These are phyloP conservation scores for Myxozyma neotropica DNA, from an alignment of 805 yeast species.

Conservation along the genomic window DNA sequence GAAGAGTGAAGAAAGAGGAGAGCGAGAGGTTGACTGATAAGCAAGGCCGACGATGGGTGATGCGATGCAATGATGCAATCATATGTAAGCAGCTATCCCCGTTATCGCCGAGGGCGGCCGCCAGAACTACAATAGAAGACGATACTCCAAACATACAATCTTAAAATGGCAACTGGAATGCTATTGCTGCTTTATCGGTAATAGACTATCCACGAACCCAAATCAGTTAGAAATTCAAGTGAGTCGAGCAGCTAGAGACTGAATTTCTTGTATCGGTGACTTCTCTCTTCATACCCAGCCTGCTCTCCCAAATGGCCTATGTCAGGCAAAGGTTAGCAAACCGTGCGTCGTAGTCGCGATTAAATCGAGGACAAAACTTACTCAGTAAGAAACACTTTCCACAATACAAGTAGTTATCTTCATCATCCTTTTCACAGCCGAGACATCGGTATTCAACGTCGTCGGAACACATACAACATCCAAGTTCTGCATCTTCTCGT, in stretches of 20 bases:
- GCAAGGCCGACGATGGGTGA: too few relatives aligned
- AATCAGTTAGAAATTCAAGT: too few relatives aligned
- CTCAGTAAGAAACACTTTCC: constrained; percentile 29
- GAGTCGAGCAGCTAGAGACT: too few relatives aligned
- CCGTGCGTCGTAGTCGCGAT: too few relatives aligned
- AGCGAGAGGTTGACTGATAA: background rate
- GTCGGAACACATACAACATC: constrained; percentile 33
- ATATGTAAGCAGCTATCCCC: background rate
- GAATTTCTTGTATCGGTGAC: constrained; percentile 25
- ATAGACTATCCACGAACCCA: too few relatives aligned
- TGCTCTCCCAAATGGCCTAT: constrained; percentile 31
- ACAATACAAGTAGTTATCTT: constrained; percentile 31
- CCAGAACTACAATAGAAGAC: too few relatives aligned
- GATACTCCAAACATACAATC: too few relatives aligned
- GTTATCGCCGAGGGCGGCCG: background rate
- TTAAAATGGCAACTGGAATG: too few relatives aligned
- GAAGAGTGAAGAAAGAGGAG: background rate
- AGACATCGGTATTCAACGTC: constrained; percentile 31
- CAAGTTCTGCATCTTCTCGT: constrained; percentile 29
- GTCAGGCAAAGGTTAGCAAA: too few relatives aligned
- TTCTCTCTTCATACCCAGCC: constrained; percentile 31
- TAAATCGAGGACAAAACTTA: constrained; percentile 4
- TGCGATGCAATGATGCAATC: background rate
- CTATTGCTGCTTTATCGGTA: too few relatives aligned
- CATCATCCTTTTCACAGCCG: constrained; percentile 29